These are phyloP conservation scores for Cokeromyces recurvatus DNA, from an alignment of 371 early-diverging fungal genomes.

Conservation along the genomic window DNA sequence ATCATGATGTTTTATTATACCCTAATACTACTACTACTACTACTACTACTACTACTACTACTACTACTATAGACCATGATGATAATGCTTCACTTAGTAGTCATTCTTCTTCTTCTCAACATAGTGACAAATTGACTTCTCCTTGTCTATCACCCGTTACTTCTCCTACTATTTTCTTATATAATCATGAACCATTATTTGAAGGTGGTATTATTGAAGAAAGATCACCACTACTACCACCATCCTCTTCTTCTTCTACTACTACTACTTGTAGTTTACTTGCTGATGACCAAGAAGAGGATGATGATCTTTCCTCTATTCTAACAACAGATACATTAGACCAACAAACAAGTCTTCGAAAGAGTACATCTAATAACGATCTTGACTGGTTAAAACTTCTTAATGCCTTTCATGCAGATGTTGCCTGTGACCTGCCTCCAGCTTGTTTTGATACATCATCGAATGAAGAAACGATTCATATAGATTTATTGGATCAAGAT, in stretches of 20 bases:
- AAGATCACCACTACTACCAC: not conserved
- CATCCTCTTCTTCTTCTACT: not conserved
- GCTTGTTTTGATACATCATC: slow-evolving; percentile 6
- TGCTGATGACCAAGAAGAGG: not conserved
- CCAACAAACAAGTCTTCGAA: not conserved
- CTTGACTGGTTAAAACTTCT: slow-evolving; percentile 21
- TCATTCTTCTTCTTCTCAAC: slow-evolving; percentile 18
- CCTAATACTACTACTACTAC: not conserved
- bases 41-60: not conserved
- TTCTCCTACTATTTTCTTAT: slow-evolving; percentile 24
- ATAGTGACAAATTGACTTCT: slow-evolving; percentile 5
- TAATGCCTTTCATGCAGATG: slow-evolving; percentile 13
- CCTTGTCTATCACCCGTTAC: slow-evolving; percentile 22
- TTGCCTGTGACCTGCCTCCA: slow-evolving; percentile 8
- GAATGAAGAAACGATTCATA: too few relatives aligned
- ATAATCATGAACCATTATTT: slow-evolving; percentile 31
- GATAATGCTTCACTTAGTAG: slow-evolving; percentile 24
- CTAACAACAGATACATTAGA: not conserved
- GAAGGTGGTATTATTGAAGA: slow-evolving; percentile 21
- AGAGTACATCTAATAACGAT: slow-evolving; percentile 6
- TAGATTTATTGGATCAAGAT: too few relatives aligned
- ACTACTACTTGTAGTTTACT: too few relatives aligned
- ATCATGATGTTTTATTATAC: not conserved
- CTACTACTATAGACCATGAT: slow-evolving; percentile 7
- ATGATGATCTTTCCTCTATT: slow-evolving; percentile 1